Percentiles rank a stretch among this genome's conserved stretches.
Conservation (phyloP, 805 yeast genomes). For the Cyberlindnera maclurae region DNA sequence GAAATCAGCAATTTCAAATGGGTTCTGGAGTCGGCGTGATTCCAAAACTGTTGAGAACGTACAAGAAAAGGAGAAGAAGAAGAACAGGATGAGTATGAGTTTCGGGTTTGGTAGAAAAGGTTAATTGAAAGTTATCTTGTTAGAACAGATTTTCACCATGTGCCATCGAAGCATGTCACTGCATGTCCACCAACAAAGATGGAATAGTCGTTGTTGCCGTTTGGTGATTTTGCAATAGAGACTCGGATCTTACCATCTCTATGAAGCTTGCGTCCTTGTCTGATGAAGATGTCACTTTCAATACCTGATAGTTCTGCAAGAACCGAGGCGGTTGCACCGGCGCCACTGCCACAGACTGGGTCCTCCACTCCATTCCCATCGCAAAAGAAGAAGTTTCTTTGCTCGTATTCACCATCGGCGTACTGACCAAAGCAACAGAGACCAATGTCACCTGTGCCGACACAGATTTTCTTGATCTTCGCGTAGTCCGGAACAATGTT, state of each 20-base stretch:
- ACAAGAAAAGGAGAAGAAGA: conserved; percentile 9
- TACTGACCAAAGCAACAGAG: conserved; percentile 33
- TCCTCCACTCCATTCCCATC: conserved; percentile 34
- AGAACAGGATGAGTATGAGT: conserved; percentile 21
- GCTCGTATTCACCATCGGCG: conserved; percentile 23
- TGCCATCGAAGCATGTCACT: conserved; percentile 31
- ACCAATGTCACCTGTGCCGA: conserved; percentile 24
- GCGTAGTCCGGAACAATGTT: conserved; percentile 27
- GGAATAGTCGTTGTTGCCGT: conserved; percentile 6
- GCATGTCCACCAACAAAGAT: conserved; percentile 35
- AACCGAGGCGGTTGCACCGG: conserved; percentile 26
- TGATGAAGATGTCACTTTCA: conserved; percentile 20
- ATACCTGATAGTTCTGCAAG: conserved; percentile 21
- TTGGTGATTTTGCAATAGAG: conserved; percentile 11
- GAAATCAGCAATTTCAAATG: background rate
- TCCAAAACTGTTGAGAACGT: conserved; percentile 3
- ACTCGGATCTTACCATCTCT: conserved; percentile 34
- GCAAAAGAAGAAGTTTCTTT: conserved; percentile 35
- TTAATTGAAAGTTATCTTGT: background rate
- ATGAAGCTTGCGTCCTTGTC: conserved; percentile 33
- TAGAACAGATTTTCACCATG: too few relatives aligned
- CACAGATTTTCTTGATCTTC: conserved; percentile 17
- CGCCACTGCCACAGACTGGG: conserved; percentile 52
- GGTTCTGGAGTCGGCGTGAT: conserved; percentile 17
- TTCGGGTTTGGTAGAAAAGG: conserved; percentile 10